Base-by-base conservation (phyloP, 2,329 filamentous ascomycete genomes). In the Penicillium polonicum region DNA sequence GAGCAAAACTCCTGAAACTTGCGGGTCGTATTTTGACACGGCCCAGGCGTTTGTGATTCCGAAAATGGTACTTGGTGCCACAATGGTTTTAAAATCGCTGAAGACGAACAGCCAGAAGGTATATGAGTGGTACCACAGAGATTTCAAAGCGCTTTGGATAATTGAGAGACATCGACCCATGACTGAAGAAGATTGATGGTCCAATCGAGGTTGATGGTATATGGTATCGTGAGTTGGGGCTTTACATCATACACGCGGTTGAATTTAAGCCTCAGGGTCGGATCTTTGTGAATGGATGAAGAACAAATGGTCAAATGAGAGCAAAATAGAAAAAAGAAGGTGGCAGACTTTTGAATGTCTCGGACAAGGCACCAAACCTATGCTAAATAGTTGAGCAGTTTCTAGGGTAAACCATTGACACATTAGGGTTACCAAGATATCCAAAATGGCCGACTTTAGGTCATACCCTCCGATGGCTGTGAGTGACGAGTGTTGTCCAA, bases 11-110 rank as follows among this genome's bases (percentile, higher is more conserved):
- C 49, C 17, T 55, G 63, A 36, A 52, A 63, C 12, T 10, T 48
- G 9, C 33, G 33, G 50, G 60, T 64, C 23, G 56, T 59, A 7
- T 55, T 60, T 13, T 39, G 62, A 33, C 50, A 62, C 59, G 17
- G 62, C 48, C 38, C 72, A 63, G 5, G 72, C 70, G 10, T 68
- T 66, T 6, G 71, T 52, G n/a, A 75, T 59, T 9, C 72, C 70
- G 57, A 72, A 72, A 2, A 58, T 60, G 2, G 65, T 68, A 42
- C 70, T 65, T 23, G 70, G 70, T 31, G 67, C 29, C 8, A 67
- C 60, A 39, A 72, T 69, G 15, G 69, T 70, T 25, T 59, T 53
- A 19, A 72, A 64, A 45, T 72, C 65, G 33, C 57, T 68, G 42
- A 64, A 51, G 39, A 62, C 65, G 36, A 72, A 70, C 3, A 65